Conservation (phyloP, 139 green algal species). For the Chlamydomonas schloesseri region DNA sequence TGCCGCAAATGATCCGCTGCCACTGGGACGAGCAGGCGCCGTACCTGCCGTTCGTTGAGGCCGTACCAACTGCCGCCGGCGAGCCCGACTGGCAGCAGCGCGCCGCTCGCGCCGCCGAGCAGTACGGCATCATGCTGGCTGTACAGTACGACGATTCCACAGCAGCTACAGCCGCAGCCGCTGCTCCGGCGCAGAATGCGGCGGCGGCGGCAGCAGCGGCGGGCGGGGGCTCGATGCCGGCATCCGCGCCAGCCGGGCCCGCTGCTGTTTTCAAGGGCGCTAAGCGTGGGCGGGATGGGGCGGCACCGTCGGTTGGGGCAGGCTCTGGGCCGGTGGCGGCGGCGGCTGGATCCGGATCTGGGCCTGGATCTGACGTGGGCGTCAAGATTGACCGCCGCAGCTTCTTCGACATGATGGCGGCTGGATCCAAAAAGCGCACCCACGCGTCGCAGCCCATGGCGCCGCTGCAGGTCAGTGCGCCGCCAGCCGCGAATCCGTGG, state of each 20-base stretch:
- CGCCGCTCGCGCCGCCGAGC: not conserved
- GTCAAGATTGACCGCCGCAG: conserved; percentile 1
- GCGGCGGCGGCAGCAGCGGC: not conserved
- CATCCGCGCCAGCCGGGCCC: not conserved
- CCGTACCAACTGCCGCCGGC: not conserved
- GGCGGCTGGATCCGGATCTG: not conserved
- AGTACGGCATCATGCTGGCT: conserved; percentile 28
- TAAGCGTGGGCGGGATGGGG: too few relatives aligned
- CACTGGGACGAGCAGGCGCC: conserved; percentile 19
- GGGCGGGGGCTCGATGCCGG: not conserved
- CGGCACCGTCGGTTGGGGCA: not conserved
- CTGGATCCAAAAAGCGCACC: not conserved
- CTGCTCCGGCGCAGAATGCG: not conserved
- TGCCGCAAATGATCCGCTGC: conserved; percentile 42
- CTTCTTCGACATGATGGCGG: conserved; percentile 32
- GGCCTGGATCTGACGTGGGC: not conserved
- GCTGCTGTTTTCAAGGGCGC: not conserved
- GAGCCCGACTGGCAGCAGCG: conserved; percentile 26
- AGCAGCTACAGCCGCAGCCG: not conserved
- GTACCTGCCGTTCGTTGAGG: conserved; percentile 10
- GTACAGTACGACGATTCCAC: conserved; percentile 2
- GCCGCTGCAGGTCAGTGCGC: not conserved
- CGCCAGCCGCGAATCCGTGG: not conserved
- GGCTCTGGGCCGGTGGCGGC: not conserved
- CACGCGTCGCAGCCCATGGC: not conserved